Evolutionary conservation across 129 eudicot species (phyloP).

Genomic region (Flaveria ramosissima): DNA sequence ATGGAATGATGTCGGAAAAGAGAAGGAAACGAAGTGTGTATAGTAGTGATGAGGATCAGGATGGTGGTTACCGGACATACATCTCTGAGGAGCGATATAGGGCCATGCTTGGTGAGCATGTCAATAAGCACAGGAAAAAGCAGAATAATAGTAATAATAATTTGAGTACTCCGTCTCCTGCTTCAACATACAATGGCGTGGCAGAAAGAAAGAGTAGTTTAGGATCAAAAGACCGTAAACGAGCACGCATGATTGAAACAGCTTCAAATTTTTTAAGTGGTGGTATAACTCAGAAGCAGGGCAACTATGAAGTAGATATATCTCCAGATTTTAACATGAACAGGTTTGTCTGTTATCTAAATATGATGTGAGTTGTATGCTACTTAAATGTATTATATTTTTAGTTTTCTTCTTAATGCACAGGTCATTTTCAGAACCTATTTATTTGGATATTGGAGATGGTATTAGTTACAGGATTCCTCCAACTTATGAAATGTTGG

Average conservation of each 20-base stretch:
- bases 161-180: constrained; percentile 39
- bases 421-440: constrained; percentile 75
- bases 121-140: constrained; percentile 79
- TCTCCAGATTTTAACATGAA: constrained; percentile 45
- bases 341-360: constrained; percentile 48
- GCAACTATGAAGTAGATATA: constrained; percentile 49
- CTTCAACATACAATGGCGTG: constrained; percentile 42
- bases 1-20: constrained; percentile 55
- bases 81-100: constrained; percentile 81
- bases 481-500: constrained; percentile 72
- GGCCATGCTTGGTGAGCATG: constrained; percentile 92
- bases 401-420: constrained; percentile 19
- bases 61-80: constrained; percentile 44
- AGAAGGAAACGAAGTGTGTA: constrained; percentile 55
- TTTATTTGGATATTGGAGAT: constrained; percentile 82
- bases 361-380: not conserved
- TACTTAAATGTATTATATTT: not conserved
- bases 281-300: constrained; percentile 43
- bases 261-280: constrained; percentile 8
- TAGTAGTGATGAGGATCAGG: constrained; percentile 79
- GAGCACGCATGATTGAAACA: constrained; percentile 49
- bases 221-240: constrained; percentile 54
- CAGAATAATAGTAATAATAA: constrained; percentile 36
- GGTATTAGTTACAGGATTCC: constrained; percentile 85
- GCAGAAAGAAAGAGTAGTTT: constrained; percentile 42